These are phyloP conservation scores for Thuja plicata DNA, from an alignment of 83 land plant species.

Conservation along the genomic window DNA sequence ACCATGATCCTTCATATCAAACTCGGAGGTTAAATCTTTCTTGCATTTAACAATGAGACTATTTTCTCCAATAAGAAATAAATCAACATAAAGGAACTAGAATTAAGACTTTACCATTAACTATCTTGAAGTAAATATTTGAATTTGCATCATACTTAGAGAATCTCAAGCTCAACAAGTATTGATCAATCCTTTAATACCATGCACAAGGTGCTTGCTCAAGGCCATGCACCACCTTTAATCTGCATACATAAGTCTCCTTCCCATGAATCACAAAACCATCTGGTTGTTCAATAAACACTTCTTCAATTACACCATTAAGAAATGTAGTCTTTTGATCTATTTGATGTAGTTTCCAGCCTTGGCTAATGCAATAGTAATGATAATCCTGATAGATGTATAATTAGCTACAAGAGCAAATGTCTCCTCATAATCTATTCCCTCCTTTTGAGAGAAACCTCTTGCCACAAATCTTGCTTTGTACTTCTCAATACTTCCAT, in stretches of 20 bases:
- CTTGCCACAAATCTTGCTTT: too few relatives aligned
- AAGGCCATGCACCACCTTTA: not conserved
- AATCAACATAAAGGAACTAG: not conserved
- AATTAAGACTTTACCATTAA: not conserved
- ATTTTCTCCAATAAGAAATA: not conserved
- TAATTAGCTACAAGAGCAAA: not conserved
- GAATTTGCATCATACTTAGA: not conserved
- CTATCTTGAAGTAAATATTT: not conserved
- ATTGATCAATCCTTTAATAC: constrained; percentile 3
- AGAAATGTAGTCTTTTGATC: constrained; percentile 14
- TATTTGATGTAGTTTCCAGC: not conserved
- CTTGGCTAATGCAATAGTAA: too few relatives aligned
- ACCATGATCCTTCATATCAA: not conserved
- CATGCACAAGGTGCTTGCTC: constrained; percentile 19
- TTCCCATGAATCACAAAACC: not conserved
- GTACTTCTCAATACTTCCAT: too few relatives aligned
- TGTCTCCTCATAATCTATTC: too few relatives aligned
- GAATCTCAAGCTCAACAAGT: not conserved
- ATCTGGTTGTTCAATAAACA: constrained; percentile 2
- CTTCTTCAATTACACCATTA: not conserved
- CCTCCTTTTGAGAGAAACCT: too few relatives aligned
- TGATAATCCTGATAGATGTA: too few relatives aligned
- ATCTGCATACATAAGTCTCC: not conserved
- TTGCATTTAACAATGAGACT: not conserved
- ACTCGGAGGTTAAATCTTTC: not conserved